Percentiles rank a stretch among this genome's conserved stretches.
These are phyloP conservation scores for Trichocladium uniseriatum DNA, from an alignment of 495 filamentous ascomycete species.

Conservation along the genomic window DNA sequence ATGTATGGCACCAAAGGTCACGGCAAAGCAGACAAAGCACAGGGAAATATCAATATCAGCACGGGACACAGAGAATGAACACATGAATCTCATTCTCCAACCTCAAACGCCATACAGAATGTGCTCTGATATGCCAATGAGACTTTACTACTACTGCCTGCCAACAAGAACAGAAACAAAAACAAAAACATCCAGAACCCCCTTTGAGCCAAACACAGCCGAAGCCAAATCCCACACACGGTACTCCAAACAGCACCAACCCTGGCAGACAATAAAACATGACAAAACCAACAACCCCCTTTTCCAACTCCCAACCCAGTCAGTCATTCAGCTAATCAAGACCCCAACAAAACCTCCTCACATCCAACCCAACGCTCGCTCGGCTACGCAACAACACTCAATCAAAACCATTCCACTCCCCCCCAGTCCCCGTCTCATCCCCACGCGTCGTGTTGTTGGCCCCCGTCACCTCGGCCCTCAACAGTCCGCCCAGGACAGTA, in stretches of 20 bases:
- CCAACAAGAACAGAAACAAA: neutral
- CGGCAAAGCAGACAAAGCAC: too few relatives aligned
- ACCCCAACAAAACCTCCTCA: neutral
- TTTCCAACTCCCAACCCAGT: too few relatives aligned
- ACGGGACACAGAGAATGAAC: too few relatives aligned
- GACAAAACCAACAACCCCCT: too few relatives aligned
- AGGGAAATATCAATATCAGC: too few relatives aligned
- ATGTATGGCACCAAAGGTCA: too few relatives aligned
- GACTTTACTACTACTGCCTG: neutral
- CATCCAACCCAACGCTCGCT: neutral
- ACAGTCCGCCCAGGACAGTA: constrained; percentile 39
- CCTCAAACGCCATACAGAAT: neutral
- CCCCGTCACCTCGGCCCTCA: constrained; percentile 12
- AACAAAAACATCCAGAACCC: neutral
- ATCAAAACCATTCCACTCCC: constrained; percentile 34
- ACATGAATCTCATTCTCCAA: neutral
- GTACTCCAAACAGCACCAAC: too few relatives aligned
- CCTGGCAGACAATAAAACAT: too few relatives aligned
- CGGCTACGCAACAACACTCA: constrained; percentile 3
- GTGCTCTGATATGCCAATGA: neutral
- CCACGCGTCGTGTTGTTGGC: neutral
- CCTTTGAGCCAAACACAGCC: neutral
- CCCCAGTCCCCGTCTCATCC: constrained; percentile 19
- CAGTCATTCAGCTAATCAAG: neutral
- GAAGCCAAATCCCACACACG: neutral